Conservation (phyloP, 1,284 basidiomycete species). For the Apiotrichum veenhuisii region DNA sequence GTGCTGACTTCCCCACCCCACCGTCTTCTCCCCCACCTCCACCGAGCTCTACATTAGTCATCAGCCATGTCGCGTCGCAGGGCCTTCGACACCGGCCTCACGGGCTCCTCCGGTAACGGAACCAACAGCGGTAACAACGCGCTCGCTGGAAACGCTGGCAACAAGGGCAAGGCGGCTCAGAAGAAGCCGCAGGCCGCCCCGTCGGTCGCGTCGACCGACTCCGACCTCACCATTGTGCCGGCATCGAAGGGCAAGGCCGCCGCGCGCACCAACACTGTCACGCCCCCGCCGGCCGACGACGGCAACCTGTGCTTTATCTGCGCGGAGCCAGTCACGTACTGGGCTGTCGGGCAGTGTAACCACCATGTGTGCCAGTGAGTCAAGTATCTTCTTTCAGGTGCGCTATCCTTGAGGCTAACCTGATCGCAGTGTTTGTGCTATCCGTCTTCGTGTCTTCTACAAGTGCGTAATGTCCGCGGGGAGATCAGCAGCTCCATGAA, state of each 20-base stretch:
- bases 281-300: slow-evolving; percentile 45
- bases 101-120: slow-evolving; percentile 10
- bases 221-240: slow-evolving; percentile 1
- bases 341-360: slow-evolving; percentile 82
- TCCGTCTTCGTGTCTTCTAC: slow-evolving; percentile 88
- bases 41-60: neutral
- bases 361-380: slow-evolving; percentile 57
- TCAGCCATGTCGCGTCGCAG: slow-evolving; percentile 34
- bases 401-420: slow-evolving; percentile 57
- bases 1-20: neutral
- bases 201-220: slow-evolving; percentile 5
- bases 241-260: neutral
- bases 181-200: neutral
- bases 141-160: too few species aligned
- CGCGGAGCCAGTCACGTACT: slow-evolving; percentile 89
- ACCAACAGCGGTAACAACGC: slow-evolving; percentile 10
- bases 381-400: neutral
- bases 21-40: neutral
- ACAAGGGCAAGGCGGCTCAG: slow-evolving; percentile 11
- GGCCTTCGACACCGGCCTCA: slow-evolving; percentile 32
- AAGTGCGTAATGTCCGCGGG: slow-evolving; percentile 54
- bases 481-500: neutral
- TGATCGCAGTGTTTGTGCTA: slow-evolving; percentile 64
- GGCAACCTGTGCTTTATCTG: slow-evolving; percentile 83
- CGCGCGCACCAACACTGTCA: neutral